phyloP scores from a whole-genome alignment of 257 asterid genomes.

The Knoxia roxburghii region DNA sequence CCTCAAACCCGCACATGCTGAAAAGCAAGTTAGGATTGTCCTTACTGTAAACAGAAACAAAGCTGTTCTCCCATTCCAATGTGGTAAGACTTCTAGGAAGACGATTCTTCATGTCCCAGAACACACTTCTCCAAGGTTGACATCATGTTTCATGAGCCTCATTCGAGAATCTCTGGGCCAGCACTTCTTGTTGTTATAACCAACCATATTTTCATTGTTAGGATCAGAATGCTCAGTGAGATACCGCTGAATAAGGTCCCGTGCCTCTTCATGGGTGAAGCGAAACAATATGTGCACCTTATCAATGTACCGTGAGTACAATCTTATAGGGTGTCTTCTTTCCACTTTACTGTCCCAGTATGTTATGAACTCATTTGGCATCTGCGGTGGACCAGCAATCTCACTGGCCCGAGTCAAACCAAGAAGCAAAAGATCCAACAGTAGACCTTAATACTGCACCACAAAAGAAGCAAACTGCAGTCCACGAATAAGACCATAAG shows the following conservation, averaged over 20 bases:
- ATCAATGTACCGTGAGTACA: conserved; percentile 94
- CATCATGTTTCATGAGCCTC: conserved; percentile 99
- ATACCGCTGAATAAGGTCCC: conserved; percentile 96
- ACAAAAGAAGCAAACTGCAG: conserved; percentile 98
- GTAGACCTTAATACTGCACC: conserved; percentile 94
- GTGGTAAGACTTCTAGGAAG: conserved; percentile 96
- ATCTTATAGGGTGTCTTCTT: conserved; percentile 81
- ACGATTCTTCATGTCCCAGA: conserved; percentile 99
- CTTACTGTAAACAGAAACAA: conserved; percentile 97
- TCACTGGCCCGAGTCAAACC: conserved; percentile 99
- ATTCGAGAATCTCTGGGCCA: conserved; percentile 99
- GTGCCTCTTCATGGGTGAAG: conserved; percentile 96
- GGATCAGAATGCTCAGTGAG: conserved; percentile 99
- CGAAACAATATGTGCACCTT: conserved; percentile 94
- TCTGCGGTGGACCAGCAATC: conserved; percentile 99
- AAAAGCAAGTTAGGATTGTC: conserved; percentile 96
- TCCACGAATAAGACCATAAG: conserved; percentile 98
- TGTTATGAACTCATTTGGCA: conserved; percentile 95
- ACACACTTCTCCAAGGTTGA: conserved; percentile 94
- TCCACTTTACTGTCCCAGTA: conserved; percentile 81
- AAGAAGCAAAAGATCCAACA: conserved; percentile 89
- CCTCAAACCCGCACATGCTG: conserved; percentile 99
- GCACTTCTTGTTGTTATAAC: conserved; percentile 96
- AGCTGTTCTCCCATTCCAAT: conserved; percentile 96
- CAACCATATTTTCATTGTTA: conserved; percentile 99